These are phyloP conservation scores for Euphorbia celastroides DNA, from an alignment of 441 rosid genomes.

Conservation along the genomic window DNA sequence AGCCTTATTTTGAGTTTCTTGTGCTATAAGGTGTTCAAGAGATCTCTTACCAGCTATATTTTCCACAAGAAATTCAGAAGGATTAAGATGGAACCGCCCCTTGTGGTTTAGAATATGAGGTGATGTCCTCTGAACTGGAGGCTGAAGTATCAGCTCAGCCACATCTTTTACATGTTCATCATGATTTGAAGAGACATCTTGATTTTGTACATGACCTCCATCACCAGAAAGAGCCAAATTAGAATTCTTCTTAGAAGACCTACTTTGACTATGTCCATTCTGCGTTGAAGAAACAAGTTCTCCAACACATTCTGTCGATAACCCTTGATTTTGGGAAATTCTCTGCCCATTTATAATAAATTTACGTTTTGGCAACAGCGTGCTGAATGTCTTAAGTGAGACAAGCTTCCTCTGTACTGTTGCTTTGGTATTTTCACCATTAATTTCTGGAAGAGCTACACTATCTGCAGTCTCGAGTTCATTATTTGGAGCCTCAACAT, in stretches of 20 bases:
- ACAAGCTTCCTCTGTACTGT: conserved; percentile 31
- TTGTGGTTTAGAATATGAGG: conserved; percentile 29
- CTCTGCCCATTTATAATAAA: background rate
- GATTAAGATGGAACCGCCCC: conserved; percentile 22
- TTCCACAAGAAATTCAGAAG: conserved; percentile 23
- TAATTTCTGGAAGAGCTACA: conserved; percentile 16
- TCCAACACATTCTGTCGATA: background rate
- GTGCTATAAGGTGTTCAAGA: conserved; percentile 17
- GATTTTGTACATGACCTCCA: conserved; percentile 20
- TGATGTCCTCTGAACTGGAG: conserved; percentile 24
- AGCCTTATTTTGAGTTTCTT: conserved; percentile 21
- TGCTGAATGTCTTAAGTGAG: conserved; percentile 20
- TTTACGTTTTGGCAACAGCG: background rate
- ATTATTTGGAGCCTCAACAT: conserved; percentile 16
- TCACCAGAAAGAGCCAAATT: background rate
- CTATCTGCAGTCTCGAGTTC: conserved; percentile 15
- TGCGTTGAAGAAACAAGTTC: background rate
- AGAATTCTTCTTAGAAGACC: background rate
- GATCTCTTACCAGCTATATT: conserved; percentile 18
- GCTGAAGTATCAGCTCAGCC: conserved; percentile 22
- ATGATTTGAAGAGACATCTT: conserved; percentile 10
- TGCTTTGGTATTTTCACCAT: conserved; percentile 19
- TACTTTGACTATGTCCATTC: background rate
- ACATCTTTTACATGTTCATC: conserved; percentile 23
- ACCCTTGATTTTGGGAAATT: background rate